phyloP scores from a whole-genome alignment of 495 filamentous ascomycete genomes.

The Penicillium bialowiezense region DNA sequence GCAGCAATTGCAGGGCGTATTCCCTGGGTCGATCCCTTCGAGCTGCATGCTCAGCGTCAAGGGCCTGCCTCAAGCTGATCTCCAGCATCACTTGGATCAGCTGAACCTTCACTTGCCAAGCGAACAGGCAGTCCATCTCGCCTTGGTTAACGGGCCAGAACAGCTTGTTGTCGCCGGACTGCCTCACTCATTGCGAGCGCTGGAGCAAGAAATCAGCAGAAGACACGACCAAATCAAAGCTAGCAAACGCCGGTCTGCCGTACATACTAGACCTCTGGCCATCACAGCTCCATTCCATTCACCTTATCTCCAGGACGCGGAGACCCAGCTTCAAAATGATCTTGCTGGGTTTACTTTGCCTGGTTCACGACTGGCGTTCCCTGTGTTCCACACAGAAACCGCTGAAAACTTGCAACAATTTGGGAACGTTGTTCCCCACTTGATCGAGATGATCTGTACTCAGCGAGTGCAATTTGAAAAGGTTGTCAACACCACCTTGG shows the following conservation, averaged over 20 bases:
- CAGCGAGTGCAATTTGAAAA: conserved; percentile 25
- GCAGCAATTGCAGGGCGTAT: neutral
- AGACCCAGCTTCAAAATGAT: conserved; percentile 10
- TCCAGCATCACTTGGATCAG: conserved; percentile 29
- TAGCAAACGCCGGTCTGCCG: conserved; percentile 13
- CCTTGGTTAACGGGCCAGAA: conserved; percentile 28
- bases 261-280: conserved; percentile 24
- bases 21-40: neutral
- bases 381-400: conserved; percentile 26
- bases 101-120: conserved; percentile 14
- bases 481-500: conserved; percentile 10
- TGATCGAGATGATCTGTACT: conserved; percentile 15
- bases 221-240: conserved; percentile 8
- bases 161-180: conserved; percentile 34
- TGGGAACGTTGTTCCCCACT: neutral
- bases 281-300: conserved; percentile 37
- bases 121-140: conserved; percentile 16
- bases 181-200: conserved; percentile 10
- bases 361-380: conserved; percentile 11
- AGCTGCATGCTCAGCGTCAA: conserved; percentile 5
- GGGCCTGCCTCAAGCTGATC: conserved; percentile 19
- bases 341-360: conserved; percentile 13
- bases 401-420: conserved; percentile 22
- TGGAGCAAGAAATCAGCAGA: conserved; percentile 17
- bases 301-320: conserved; percentile 23